These are phyloP conservation scores for Diospyros lotus DNA, from an alignment of 148 eudicot genomes.

Conservation along the genomic window DNA sequence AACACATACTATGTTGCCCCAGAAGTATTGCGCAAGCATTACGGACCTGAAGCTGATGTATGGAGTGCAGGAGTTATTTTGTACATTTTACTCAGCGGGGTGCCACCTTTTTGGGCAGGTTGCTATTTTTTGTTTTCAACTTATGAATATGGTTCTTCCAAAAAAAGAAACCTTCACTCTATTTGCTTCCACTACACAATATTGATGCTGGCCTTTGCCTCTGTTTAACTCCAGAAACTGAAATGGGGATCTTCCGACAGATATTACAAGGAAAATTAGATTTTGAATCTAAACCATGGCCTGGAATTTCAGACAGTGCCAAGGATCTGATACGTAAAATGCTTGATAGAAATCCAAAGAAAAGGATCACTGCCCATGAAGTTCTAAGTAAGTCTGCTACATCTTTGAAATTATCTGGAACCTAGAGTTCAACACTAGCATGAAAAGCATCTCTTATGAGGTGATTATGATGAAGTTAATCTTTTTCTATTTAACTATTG, in stretches of 20 bases:
- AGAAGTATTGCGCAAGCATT: slow-evolving; percentile 60
- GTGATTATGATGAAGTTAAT: too few relatives aligned
- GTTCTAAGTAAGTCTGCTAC: slow-evolving; percentile 46
- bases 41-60: slow-evolving; percentile 78
- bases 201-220: background rate
- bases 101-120: slow-evolving; percentile 89
- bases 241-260: slow-evolving; percentile 62
- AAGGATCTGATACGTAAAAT: slow-evolving; percentile 36
- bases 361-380: slow-evolving; percentile 58
- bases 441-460: background rate
- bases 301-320: slow-evolving; percentile 61
- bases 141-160: background rate
- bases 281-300: slow-evolving; percentile 68
- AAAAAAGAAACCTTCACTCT: background rate
- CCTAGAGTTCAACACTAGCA: background rate
- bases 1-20: slow-evolving; percentile 82
- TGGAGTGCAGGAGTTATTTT: slow-evolving; percentile 89
- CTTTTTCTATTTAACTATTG: background rate
- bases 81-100: slow-evolving; percentile 65
- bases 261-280: slow-evolving; percentile 54
- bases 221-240: slow-evolving; percentile 49
- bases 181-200: background rate
- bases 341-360: background rate
- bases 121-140: background rate
- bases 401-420: background rate